These are phyloP conservation scores for Avena sativa DNA, from an alignment of 176 grass and related monocot species.

Conservation along the genomic window DNA sequence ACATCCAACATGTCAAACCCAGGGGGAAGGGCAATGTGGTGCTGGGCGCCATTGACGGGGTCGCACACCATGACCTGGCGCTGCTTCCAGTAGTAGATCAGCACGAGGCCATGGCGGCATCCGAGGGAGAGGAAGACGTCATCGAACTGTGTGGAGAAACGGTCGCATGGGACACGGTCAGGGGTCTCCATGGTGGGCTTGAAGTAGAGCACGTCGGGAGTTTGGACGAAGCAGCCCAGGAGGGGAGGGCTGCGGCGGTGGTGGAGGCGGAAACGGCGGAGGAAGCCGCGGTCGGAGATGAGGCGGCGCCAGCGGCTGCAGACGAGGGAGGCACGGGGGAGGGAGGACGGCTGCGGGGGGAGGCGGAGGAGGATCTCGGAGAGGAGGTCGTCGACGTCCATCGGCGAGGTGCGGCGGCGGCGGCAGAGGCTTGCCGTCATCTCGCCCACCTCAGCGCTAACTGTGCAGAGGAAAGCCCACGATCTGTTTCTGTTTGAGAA, in stretches of 20 bases:
- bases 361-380: conserved; percentile 7
- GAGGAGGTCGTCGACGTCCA: conserved; percentile 3
- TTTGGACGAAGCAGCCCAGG: neutral
- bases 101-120: conserved; percentile 14
- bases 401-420: neutral
- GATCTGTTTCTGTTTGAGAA: neutral
- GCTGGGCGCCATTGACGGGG: neutral
- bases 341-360: neutral
- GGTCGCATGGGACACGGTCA: neutral
- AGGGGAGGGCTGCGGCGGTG: conserved; percentile 1
- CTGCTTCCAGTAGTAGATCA: neutral
- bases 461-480: neutral
- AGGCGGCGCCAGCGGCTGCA: conserved; percentile 15
- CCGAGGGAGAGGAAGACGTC: neutral
- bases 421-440: neutral
- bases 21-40: neutral
- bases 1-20: neutral
- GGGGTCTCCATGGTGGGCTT: neutral
- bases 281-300: neutral
- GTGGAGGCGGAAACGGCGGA: conserved; percentile 6
- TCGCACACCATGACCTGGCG: neutral
- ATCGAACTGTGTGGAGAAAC: neutral
- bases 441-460: neutral
- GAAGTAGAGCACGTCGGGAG: neutral
- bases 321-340: conserved; percentile 19